A percentile compares a stretch with the other conserved stretches of the same genome.
Evolutionary conservation across 2,329 filamentous ascomycete species (phyloP).

Genomic region (Didymella lethalis): DNA sequence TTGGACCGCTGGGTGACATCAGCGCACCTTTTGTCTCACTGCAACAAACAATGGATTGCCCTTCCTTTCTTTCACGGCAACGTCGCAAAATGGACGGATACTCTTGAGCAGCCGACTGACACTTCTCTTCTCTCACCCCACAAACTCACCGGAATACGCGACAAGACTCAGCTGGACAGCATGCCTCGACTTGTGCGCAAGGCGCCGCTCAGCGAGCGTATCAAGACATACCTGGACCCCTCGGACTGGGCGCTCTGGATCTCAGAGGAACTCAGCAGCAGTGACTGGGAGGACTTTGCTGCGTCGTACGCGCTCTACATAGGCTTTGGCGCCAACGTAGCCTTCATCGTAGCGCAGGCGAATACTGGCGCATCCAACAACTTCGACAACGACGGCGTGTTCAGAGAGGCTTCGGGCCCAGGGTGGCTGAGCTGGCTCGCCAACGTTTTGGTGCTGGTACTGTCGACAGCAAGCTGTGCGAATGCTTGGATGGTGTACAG

Average conservation of each 20-base stretch:
- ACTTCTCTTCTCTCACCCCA: neutral
- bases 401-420: slow-evolving; percentile 63
- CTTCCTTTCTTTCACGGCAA: neutral
- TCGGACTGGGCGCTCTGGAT: slow-evolving; percentile 90
- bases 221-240: slow-evolving; percentile 81
- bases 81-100: slow-evolving; percentile 6
- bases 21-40: slow-evolving; percentile 13
- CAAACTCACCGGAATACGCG: neutral
- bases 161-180: neutral
- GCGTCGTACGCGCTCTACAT: slow-evolving; percentile 77
- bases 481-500: slow-evolving; percentile 86
- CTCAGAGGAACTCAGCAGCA: slow-evolving; percentile 89
- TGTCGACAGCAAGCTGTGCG: slow-evolving; percentile 70
- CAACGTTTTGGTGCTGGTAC: slow-evolving; percentile 72
- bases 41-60: neutral
- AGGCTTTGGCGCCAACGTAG: slow-evolving; percentile 77
- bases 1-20: neutral
- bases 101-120: neutral
- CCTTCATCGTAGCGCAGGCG: slow-evolving; percentile 82
- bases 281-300: slow-evolving; percentile 83
- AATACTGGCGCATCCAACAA: slow-evolving; percentile 66
- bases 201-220: slow-evolving; percentile 79
- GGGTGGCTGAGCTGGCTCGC: slow-evolving; percentile 75
- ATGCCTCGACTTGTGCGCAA: slow-evolving; percentile 86
- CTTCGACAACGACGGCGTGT: slow-evolving; percentile 77